phyloP scores from a whole-genome alignment of 352 stramenopile species.

The Globisporangium abappressorium region DNA sequence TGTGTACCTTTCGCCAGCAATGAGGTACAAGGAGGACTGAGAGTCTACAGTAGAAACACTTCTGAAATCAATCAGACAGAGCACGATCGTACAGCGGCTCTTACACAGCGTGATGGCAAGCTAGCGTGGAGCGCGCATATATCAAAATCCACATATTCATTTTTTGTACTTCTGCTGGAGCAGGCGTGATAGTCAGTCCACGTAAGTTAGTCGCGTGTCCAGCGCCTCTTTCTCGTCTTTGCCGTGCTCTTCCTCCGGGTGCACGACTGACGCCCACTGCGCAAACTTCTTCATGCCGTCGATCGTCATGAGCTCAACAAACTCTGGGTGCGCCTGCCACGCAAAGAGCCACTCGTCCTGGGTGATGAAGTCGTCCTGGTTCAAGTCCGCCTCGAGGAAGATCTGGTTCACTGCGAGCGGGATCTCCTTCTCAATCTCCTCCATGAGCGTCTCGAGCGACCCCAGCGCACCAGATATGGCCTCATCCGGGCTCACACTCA shows the following conservation, averaged over 20 bases:
- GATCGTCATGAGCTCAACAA: slow-evolving; percentile 82
- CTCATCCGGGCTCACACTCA: slow-evolving; percentile 41
- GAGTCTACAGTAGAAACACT: no score
- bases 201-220: slow-evolving; percentile 56
- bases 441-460: slow-evolving; percentile 67
- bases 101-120: no score
- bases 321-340: slow-evolving; percentile 75
- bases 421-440: slow-evolving; percentile 80
- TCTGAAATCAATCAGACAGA: neutral
- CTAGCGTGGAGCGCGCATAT: neutral
- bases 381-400: slow-evolving; percentile 70
- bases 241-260: slow-evolving; percentile 24
- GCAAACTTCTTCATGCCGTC: slow-evolving; percentile 85
- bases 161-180: neutral
- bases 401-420: slow-evolving; percentile 83
- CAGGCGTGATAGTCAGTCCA: slow-evolving; percentile 33
- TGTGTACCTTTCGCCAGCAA: neutral
- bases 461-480: slow-evolving; percentile 51
- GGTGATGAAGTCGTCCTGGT: slow-evolving; percentile 77
- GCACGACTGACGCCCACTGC: slow-evolving; percentile 70
- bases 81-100: neutral
- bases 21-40: no score
- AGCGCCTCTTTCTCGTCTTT: slow-evolving; percentile 28
- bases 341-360: slow-evolving; percentile 82
- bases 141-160: neutral